Conservation (phyloP, 805 yeast species). For the Grigorovia jiainica region DNA sequence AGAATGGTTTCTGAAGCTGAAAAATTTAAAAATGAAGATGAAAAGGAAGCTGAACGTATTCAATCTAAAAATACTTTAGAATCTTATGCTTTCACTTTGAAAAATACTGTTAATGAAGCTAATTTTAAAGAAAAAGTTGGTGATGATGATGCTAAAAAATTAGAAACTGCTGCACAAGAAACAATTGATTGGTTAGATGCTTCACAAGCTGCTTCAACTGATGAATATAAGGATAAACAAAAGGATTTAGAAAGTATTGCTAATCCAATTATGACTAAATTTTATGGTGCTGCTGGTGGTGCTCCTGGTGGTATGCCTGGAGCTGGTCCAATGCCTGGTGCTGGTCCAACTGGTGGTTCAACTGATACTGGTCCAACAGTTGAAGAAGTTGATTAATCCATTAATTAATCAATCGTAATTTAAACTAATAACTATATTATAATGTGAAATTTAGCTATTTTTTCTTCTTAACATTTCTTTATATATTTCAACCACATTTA, state of each 20-base stretch:
- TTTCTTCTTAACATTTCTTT: too few species aligned
- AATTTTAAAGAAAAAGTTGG: conserved; percentile 72
- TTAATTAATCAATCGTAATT: too few species aligned
- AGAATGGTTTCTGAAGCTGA: conserved; percentile 97
- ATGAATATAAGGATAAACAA: conserved; percentile 86
- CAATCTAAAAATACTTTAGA: conserved; percentile 92
- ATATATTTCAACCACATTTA: too few species aligned
- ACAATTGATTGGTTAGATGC: conserved; percentile 86
- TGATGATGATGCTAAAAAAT: conserved; percentile 55
- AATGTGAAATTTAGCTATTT: too few species aligned
- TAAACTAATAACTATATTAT: too few species aligned
- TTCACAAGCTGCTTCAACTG: conserved; percentile 85
- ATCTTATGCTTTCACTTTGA: conserved; percentile 89
- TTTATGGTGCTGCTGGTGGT: conserved; percentile 90
- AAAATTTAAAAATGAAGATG: conserved; percentile 94
- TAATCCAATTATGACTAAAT: conserved; percentile 94
- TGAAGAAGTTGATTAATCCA: conserved; percentile 67
- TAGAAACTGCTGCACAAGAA: conserved; percentile 75
- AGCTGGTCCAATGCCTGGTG: conserved; percentile 43
- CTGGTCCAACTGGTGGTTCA: conserved; percentile 27
- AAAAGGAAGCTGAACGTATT: conserved; percentile 85
- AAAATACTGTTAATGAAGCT: conserved; percentile 70
- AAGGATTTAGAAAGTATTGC: conserved; percentile 93
- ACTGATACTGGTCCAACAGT: conserved; percentile 66
- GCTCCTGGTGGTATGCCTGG: conserved; percentile 44